These are phyloP conservation scores for Nitzschia palea DNA, from an alignment of 108 stramenopile genomes.

Conservation along the genomic window DNA sequence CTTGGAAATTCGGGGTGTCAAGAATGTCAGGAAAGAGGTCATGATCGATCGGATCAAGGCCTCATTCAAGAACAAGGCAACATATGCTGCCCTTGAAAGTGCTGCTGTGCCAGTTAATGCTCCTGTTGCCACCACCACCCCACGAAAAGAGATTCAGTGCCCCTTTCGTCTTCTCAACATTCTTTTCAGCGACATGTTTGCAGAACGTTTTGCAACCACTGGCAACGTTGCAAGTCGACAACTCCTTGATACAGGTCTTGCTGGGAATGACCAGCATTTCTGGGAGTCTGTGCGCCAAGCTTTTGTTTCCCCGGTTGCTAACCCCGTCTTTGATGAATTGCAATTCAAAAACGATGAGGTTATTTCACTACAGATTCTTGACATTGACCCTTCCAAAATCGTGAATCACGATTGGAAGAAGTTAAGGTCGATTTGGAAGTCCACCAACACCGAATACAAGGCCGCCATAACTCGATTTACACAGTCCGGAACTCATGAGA, in stretches of 20 bases:
- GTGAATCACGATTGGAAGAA: slow-evolving; percentile 4
- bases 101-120: neutral
- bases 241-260: neutral
- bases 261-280: neutral
- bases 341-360: neutral
- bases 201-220: neutral
- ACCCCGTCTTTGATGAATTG: neutral
- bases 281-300: neutral
- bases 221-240: neutral
- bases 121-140: too few species aligned
- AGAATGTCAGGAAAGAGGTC: neutral
- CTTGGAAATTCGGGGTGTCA: neutral
- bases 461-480: neutral
- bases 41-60: neutral
- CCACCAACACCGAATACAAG: neutral
- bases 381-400: neutral
- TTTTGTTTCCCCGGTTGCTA: neutral
- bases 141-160: neutral
- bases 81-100: neutral
- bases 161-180: neutral
- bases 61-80: neutral
- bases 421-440: neutral
- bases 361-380: neutral
- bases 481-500: neutral
- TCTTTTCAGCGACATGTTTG: neutral